Base-by-base conservation (phyloP, 176 grass and related monocot species). In the Oryza australiensis region DNA sequence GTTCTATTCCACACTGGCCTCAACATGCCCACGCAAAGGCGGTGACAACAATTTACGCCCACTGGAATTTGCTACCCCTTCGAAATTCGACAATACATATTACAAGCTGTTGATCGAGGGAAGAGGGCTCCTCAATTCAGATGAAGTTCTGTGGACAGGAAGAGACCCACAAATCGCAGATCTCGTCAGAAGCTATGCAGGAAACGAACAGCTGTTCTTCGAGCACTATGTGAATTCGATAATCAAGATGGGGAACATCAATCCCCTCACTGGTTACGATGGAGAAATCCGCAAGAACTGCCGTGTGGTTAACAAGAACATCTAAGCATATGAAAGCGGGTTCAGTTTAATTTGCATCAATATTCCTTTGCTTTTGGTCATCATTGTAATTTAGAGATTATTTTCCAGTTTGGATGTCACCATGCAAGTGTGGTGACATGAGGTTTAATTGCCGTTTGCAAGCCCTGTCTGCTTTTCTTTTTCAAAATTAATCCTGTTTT, bases 81-180 rank as follows among this genome's bases (percentile, higher is more conserved):
- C 81, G 2, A 88, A 84, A 68, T 95, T 98, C 15, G 95, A 98
- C 76, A 98, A 95, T 73, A 86, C 85, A 48, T 95, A 98, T 80
- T 98, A 87, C 79, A 91, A 93, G 73, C 80, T 89, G 79, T 77
- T 98, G 34, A 5, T 98, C 76, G 85, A 81, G 72, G 79, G 84
- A 5, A 93, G 73, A 80, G 90, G 92, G 0, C 87, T 98, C 18
- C 80, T 98, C 14, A 95, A 91, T 78, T 98, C 90, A 66, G 92
- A 98, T 38, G 49, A 98, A 80, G 90, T 93, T 83, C 27, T 98
- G 30, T 88, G 85, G 85, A 93, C 90, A 20, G 93, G 90, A 70
- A 82, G 63, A 9, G 83, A 88, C 66, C 84, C 82, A 30, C 72
- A 90, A 81, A 90, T 87, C 74, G 77, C 42, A 14, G 73, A 60